These are phyloP conservation scores for Platanthera guangdongensis DNA, from an alignment of 106 monocot species.

Conservation along the genomic window DNA sequence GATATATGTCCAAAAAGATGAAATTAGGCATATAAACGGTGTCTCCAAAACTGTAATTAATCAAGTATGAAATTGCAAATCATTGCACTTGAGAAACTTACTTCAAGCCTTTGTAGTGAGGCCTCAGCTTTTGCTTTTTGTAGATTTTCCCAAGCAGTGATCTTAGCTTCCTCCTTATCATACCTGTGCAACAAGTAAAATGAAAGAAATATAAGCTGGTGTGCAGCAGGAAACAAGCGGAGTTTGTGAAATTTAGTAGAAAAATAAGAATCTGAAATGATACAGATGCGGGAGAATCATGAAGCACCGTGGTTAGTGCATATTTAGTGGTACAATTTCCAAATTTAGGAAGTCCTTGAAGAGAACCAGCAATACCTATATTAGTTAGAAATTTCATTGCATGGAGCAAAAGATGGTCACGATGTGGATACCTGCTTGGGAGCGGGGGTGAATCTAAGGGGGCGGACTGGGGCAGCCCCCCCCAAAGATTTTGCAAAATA, in stretches of 20 bases:
- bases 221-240: background rate
- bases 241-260: no score
- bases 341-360: background rate
- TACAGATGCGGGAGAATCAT: no score
- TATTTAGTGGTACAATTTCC: no score
- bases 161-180: conserved; percentile 60
- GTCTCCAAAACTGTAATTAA: background rate
- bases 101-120: conserved; percentile 47
- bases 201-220: background rate
- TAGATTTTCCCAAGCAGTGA: conserved; percentile 65
- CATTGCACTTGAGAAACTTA: background rate
- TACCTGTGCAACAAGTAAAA: conserved; percentile 12
- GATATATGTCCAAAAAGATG: background rate
- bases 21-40: background rate
- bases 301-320: no score
- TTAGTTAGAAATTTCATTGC: no score
- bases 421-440: no score
- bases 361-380: no score
- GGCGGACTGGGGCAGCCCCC: no score
- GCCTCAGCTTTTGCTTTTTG: conserved; percentile 53
- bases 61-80: background rate
- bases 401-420: no score
- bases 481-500: no score
- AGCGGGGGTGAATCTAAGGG: no score
- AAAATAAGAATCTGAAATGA: no score